Conservation (phyloP, 2,329 filamentous ascomycete genomes). For the Cladosporium sp. region DNA sequence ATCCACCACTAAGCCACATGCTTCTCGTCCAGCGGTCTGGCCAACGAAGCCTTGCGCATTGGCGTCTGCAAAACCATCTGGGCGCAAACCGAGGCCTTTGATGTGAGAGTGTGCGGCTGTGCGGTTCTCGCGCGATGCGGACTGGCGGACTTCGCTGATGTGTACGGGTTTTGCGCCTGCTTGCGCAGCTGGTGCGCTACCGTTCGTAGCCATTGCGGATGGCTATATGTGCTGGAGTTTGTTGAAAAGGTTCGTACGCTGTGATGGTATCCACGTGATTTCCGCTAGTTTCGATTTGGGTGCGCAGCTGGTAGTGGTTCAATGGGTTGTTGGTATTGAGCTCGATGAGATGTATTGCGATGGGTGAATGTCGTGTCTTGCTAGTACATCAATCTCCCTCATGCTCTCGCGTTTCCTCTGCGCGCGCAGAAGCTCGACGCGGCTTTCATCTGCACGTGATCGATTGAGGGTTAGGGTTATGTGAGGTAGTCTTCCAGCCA, state of each 20-base stretch:
- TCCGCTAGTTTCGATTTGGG: not conserved
- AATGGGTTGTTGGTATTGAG: not conserved
- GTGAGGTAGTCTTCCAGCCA: not conserved
- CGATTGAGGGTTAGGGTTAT: slow-evolving; percentile 4
- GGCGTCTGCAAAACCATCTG: slow-evolving; percentile 81
- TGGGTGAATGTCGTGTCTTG: not conserved
- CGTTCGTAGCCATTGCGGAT: slow-evolving; percentile 29
- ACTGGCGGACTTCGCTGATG: slow-evolving; percentile 38
- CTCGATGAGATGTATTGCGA: not conserved
- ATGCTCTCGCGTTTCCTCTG: slow-evolving; percentile 14
- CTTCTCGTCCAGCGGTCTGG: slow-evolving; percentile 86
- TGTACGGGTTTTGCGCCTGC: slow-evolving; percentile 35
- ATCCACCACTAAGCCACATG: slow-evolving; percentile 93
- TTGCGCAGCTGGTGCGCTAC: slow-evolving; percentile 26
- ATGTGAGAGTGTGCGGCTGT: slow-evolving; percentile 98
- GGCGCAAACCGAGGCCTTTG: slow-evolving; percentile 84
- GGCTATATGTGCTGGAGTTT: not conserved
- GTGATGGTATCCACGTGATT: not conserved
- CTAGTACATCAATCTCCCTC: not conserved
- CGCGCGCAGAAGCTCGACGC: slow-evolving; percentile 12
- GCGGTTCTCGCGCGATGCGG: slow-evolving; percentile 73
- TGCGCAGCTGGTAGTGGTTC: not conserved
- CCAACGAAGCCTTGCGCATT: slow-evolving; percentile 84
- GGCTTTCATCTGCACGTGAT: not conserved
- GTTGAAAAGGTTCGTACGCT: not conserved